Percentiles rank a stretch among this genome's conserved stretches.
Conservation (phyloP, 164 flowering plant genomes). For the Magnolia changhungtana region DNA sequence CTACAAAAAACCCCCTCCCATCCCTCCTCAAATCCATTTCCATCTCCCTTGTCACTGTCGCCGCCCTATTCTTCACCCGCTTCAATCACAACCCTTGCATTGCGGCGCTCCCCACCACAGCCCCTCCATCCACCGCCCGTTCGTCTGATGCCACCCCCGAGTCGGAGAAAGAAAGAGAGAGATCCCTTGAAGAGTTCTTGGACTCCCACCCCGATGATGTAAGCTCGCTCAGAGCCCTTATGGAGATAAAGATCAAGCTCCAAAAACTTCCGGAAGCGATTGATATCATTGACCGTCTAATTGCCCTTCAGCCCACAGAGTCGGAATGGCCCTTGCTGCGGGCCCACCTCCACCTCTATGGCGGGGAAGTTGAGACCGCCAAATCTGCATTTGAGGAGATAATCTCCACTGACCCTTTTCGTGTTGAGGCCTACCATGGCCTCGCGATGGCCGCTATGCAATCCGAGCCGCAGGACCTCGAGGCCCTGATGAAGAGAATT, state of each 20-base stretch:
- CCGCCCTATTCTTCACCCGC: constrained; percentile 47
- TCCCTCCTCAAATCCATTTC: constrained; percentile 42
- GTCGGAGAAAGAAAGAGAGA: constrained; percentile 43
- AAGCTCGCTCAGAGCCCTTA: constrained; percentile 39
- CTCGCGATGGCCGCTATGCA: constrained; percentile 53
- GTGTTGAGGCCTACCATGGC: constrained; percentile 82
- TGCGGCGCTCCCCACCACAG: constrained; percentile 32
- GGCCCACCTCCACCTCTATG: constrained; percentile 43
- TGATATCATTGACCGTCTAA: constrained; percentile 44
- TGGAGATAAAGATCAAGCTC: constrained; percentile 63
- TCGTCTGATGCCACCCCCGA: neutral
- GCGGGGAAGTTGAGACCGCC: constrained; percentile 53
- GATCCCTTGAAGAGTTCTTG: constrained; percentile 42
- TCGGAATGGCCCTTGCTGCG: constrained; percentile 67
- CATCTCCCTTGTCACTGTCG: constrained; percentile 30
- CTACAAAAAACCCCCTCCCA: constrained; percentile 20
- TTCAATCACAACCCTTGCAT: constrained; percentile 33
- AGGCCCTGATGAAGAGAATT: constrained; percentile 45
- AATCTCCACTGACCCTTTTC: constrained; percentile 53
- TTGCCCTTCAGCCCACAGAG: constrained; percentile 55
- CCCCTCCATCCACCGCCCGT: constrained; percentile 22
- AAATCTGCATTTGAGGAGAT: constrained; percentile 55
- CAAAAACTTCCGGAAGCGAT: constrained; percentile 60
- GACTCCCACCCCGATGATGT: constrained; percentile 43
- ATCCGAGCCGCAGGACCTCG: constrained; percentile 32